Percentiles rank a stretch among this genome's conserved stretches.
phyloP scores from a whole-genome alignment of 352 stramenopile species.

The Hyaloperonospora arabidopsidis region DNA sequence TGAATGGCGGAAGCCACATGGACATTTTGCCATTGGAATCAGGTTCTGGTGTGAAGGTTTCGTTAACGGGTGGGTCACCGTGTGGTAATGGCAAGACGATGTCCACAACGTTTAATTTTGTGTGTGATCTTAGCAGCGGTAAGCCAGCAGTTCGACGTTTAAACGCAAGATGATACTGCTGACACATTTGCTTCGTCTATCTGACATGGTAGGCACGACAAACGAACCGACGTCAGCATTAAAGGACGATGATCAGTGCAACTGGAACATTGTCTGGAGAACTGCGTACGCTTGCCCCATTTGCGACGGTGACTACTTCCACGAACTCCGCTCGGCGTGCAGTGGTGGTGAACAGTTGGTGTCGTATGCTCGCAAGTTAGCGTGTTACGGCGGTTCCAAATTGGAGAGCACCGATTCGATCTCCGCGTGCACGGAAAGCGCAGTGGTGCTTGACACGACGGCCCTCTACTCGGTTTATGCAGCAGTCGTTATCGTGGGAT shows the following conservation, averaged over 20 bases:
- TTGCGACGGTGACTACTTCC: constrained; percentile 55
- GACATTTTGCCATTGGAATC: constrained; percentile 46
- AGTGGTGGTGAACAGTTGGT: constrained; percentile 50
- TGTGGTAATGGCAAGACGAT: constrained; percentile 43
- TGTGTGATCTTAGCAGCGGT: constrained; percentile 63
- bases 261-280: constrained; percentile 55
- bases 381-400: constrained; percentile 50
- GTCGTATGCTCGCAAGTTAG: constrained; percentile 42
- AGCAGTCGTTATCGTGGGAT: constrained; percentile 46
- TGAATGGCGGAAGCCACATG: constrained; percentile 56
- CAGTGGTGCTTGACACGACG: constrained; percentile 63
- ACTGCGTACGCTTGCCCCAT: constrained; percentile 63
- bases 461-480: constrained; percentile 69
- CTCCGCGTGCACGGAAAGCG: constrained; percentile 51
- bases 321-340: constrained; percentile 54
- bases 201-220: constrained; percentile 33
- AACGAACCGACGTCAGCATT: constrained; percentile 26
- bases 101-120: constrained; percentile 55
- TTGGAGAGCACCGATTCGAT: constrained; percentile 39
- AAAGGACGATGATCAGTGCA: constrained; percentile 43
- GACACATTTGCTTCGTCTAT: neutral
- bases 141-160: constrained; percentile 3
- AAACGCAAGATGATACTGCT: neutral
- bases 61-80: constrained; percentile 40
- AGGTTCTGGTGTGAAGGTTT: constrained; percentile 51